phyloP scores from a whole-genome alignment of 768 basidiomycete species.

The Boletus pseudopeckii region DNA sequence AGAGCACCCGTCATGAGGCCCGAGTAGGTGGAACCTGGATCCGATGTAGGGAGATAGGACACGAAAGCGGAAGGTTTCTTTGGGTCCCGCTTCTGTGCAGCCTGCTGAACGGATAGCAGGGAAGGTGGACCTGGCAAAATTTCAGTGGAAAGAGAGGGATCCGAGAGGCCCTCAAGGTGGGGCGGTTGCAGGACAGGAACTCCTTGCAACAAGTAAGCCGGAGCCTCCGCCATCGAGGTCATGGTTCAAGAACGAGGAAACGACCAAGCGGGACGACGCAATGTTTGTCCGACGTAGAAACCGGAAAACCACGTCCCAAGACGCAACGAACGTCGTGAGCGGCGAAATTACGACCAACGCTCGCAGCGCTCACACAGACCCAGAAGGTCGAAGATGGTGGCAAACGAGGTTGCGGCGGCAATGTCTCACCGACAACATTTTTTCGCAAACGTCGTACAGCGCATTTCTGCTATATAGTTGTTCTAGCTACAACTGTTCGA shows the following conservation, averaged over 20 bases:
- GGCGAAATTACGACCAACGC: conserved; percentile 15
- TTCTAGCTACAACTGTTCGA: conserved; percentile 17
- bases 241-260: conserved; percentile 40
- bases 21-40: conserved; percentile 87
- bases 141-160: conserved; percentile 81
- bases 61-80: conserved; percentile 66
- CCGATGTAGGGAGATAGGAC: conserved; percentile 80
- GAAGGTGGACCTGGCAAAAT: conserved; percentile 87
- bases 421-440: conserved; percentile 24
- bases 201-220: conserved; percentile 70
- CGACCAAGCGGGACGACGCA: conserved; percentile 16
- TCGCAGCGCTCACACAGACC: conserved; percentile 20
- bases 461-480: conserved; percentile 2
- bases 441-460: conserved; percentile 16
- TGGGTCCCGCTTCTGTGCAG: conserved; percentile 72
- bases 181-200: conserved; percentile 72
- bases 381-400: conserved; percentile 11
- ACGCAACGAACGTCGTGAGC: conserved; percentile 23
- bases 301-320: conserved; percentile 15
- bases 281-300: conserved; percentile 17
- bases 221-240: conserved; percentile 68
- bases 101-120: conserved; percentile 65
- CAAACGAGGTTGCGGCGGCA: conserved; percentile 24
- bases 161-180: conserved; percentile 68
- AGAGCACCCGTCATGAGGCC: conserved; percentile 67